These are phyloP conservation scores for Mycena filopes DNA, from an alignment of 768 basidiomycete species.

Conservation along the genomic window DNA sequence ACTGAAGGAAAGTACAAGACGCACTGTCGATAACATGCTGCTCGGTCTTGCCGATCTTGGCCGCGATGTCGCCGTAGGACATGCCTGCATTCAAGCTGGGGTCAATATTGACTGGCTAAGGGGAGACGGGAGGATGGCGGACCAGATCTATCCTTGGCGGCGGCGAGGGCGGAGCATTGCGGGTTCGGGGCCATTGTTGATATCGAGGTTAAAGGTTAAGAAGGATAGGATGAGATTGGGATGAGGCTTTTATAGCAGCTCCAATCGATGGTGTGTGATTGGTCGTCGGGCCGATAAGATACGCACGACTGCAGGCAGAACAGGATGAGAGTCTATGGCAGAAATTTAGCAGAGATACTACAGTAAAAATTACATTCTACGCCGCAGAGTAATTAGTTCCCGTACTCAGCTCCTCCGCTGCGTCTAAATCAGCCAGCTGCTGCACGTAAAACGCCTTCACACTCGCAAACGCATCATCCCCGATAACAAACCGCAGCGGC, in stretches of 20 bases:
- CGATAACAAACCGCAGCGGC: slow-evolving; percentile 13
- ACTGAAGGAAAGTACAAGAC: slow-evolving; percentile 30
- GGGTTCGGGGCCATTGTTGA: slow-evolving; percentile 60
- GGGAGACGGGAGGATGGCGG: too few relatives aligned
- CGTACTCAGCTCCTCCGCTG: slow-evolving; percentile 14
- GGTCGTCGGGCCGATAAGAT: background rate
- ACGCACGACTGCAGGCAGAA: too few relatives aligned
- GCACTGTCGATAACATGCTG: slow-evolving; percentile 66
- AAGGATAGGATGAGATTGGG: background rate
- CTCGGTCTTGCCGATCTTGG: slow-evolving; percentile 51
- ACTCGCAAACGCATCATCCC: slow-evolving; percentile 9
- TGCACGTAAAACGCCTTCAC: slow-evolving; percentile 11
- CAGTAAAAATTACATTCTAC: background rate
- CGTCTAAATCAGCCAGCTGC: slow-evolving; percentile 18
- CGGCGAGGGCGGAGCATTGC: slow-evolving; percentile 67
- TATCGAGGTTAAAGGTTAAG: background rate
- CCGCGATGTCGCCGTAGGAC: slow-evolving; percentile 61
- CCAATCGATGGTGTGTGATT: slow-evolving; percentile 24
- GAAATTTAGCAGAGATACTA: background rate
- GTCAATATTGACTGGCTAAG: background rate
- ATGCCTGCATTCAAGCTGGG: slow-evolving; percentile 51
- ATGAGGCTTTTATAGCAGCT: slow-evolving; percentile 10
- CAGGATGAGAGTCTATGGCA: too few relatives aligned
- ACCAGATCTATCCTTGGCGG: slow-evolving; percentile 64
- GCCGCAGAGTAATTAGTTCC: slow-evolving; percentile 6